These are phyloP conservation scores for Ustilago vetiveriae DNA, from an alignment of 1,284 basidiomycete species.

Conservation along the genomic window DNA sequence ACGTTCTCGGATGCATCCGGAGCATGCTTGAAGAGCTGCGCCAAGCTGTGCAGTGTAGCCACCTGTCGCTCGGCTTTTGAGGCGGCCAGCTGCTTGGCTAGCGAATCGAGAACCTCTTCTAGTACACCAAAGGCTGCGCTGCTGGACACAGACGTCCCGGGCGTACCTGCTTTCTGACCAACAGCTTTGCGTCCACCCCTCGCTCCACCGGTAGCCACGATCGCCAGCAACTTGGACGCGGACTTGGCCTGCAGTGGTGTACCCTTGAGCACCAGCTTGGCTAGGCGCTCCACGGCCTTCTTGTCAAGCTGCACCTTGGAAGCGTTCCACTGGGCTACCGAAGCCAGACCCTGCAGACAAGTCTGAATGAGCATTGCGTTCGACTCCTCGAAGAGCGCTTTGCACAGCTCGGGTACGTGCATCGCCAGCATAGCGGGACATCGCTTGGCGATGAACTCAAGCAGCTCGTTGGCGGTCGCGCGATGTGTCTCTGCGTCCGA, in stretches of 20 bases:
- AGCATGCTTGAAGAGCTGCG: slow-evolving; percentile 77
- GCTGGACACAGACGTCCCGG: slow-evolving; percentile 27
- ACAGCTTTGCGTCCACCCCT: slow-evolving; percentile 26
- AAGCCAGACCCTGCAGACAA: slow-evolving; percentile 38
- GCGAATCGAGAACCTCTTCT: slow-evolving; percentile 69
- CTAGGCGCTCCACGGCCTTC: slow-evolving; percentile 74
- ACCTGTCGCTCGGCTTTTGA: slow-evolving; percentile 73
- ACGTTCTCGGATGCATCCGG: slow-evolving; percentile 80
- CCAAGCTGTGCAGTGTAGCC: slow-evolving; percentile 77
- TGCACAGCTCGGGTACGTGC: slow-evolving; percentile 79
- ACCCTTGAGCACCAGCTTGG: slow-evolving; percentile 74
- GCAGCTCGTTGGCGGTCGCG: slow-evolving; percentile 63
- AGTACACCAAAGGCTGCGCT: slow-evolving; percentile 38
- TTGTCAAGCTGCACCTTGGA: slow-evolving; percentile 50
- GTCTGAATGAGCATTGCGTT: slow-evolving; percentile 75
- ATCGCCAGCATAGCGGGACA: slow-evolving; percentile 78
- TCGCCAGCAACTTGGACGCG: slow-evolving; percentile 79
- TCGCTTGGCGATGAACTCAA: slow-evolving; percentile 78
- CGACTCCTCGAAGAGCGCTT: slow-evolving; percentile 74
- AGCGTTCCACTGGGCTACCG: slow-evolving; percentile 30
- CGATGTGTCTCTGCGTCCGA: slow-evolving; percentile 44
- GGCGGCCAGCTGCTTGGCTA: slow-evolving; percentile 73
- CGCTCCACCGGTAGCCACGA: slow-evolving; percentile 47
- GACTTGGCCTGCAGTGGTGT: slow-evolving; percentile 83
- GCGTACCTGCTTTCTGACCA: slow-evolving; percentile 20